A percentile compares a stretch with the other conserved stretches of the same genome.
These are phyloP conservation scores for Batkoa obscura DNA, from an alignment of 371 early-diverging fungal species.

Conservation along the genomic window DNA sequence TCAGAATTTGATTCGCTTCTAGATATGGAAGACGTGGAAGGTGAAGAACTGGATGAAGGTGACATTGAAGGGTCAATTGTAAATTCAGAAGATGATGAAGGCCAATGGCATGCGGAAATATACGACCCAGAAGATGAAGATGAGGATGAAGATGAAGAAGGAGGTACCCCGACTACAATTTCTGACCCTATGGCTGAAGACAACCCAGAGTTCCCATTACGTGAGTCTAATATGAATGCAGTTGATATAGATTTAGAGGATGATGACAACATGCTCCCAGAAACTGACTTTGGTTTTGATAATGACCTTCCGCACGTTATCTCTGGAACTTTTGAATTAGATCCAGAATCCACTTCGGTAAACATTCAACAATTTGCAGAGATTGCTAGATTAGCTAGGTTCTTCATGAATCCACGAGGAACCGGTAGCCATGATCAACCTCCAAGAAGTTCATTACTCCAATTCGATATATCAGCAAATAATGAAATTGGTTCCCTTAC, in stretches of 20 bases:
- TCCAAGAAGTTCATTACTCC: no score
- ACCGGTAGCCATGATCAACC: no score
- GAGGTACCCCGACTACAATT: constrained; percentile 3
- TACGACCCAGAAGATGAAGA: constrained; percentile 15
- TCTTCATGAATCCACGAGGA: no score
- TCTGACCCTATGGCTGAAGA: no score
- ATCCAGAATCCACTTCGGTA: no score
- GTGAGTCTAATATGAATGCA: no score
- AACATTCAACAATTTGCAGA: no score
- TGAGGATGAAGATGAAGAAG: constrained; percentile 15
- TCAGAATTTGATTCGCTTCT: constrained; percentile 13
- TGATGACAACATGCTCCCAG: neutral
- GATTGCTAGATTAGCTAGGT: no score
- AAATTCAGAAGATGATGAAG: constrained; percentile 13
- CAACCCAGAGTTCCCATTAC: no score
- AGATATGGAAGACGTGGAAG: neutral
- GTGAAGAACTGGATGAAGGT: constrained; percentile 7
- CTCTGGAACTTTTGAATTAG: no score
- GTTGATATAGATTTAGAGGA: constrained; percentile 19
- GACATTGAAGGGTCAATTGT: constrained; percentile 18
- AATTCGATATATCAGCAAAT: no score
- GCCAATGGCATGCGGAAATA: constrained; percentile 15
- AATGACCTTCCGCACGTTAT: constrained; percentile 13
- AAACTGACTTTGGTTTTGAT: constrained; percentile 14
- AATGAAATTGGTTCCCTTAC: no score